These are phyloP conservation scores for Pyricularia sp. DNA, from an alignment of 2,329 filamentous ascomycete genomes.

Conservation along the genomic window DNA sequence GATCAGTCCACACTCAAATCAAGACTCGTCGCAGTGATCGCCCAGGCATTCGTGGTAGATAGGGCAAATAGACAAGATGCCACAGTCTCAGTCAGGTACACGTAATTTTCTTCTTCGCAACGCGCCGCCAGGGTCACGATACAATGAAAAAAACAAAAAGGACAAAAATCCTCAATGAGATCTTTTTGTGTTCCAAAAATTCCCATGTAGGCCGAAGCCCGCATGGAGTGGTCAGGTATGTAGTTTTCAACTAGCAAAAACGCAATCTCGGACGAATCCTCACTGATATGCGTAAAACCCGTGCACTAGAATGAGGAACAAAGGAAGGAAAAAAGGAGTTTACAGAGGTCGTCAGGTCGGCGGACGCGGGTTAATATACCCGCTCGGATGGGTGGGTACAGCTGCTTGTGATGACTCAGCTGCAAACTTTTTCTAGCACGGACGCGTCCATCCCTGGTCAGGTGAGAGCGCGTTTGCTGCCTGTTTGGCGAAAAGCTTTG, in stretches of 20 bases:
- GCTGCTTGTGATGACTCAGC: not conserved
- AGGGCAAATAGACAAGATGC: not conserved
- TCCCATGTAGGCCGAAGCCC: slow-evolving; percentile 58
- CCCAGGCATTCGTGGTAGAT: too few relatives aligned
- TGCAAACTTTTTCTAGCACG: not conserved
- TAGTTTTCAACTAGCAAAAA: slow-evolving; percentile 89
- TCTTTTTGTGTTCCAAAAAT: slow-evolving; percentile 52
- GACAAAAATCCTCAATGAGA: slow-evolving; percentile 13
- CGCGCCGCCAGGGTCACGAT: slow-evolving; percentile 26
- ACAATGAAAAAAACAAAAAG: slow-evolving; percentile 29
- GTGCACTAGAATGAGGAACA: slow-evolving; percentile 47
- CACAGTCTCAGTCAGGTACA: too few relatives aligned
- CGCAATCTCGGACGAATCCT: slow-evolving; percentile 73
- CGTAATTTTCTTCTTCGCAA: slow-evolving; percentile 33
- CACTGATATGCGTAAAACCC: slow-evolving; percentile 73
- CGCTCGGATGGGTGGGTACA: not conserved
- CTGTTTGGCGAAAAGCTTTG: not conserved
- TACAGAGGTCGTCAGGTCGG: not conserved
- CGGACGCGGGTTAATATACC: not conserved
- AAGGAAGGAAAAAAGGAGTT: slow-evolving; percentile 20
- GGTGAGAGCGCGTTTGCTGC: not conserved
- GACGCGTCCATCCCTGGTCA: not conserved
- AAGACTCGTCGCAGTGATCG: too few relatives aligned
- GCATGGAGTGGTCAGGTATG: slow-evolving; percentile 58
- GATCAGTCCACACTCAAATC: not conserved